Evolutionary conservation across 305 asterid genomes (phyloP).

Genomic region (Vinca major): DNA sequence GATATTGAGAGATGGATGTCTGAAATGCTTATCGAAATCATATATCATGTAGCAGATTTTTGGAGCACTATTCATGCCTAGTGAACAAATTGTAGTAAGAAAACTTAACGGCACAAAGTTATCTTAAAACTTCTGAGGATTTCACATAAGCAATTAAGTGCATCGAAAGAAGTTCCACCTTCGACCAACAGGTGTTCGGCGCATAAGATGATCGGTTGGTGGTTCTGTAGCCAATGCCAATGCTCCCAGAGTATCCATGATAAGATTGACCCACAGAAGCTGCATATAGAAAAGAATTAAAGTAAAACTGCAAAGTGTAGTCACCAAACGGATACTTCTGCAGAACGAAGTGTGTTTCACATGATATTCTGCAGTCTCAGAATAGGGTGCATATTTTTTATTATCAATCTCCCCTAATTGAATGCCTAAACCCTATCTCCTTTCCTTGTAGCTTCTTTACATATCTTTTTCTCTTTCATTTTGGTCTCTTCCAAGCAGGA

Average conservation of each 20-base stretch:
- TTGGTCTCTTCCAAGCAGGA: not conserved
- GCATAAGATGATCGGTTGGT: slow-evolving; percentile 92
- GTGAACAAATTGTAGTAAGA: not conserved
- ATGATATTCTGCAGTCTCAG: not conserved
- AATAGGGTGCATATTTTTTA: not conserved
- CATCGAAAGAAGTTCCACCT: slow-evolving; percentile 34
- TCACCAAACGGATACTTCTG: not conserved
- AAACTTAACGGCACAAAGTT: not conserved
- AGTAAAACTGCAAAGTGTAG: not conserved
- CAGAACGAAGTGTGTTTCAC: not conserved
- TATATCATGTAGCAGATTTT: not conserved
- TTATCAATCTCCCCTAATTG: not conserved
- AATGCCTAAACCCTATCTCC: not conserved
- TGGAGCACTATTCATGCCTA: not conserved
- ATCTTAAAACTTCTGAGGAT: not conserved
- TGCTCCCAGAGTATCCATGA: slow-evolving; percentile 98
- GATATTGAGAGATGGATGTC: not conserved
- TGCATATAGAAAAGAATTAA: slow-evolving; percentile 19
- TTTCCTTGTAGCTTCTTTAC: not conserved
- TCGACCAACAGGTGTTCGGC: slow-evolving; percentile 86
- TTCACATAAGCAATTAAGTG: not conserved
- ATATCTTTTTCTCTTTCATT: too few relatives aligned
- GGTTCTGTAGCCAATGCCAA: slow-evolving; percentile 98
- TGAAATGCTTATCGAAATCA: not conserved
- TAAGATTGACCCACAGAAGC: slow-evolving; percentile 98